Evolutionary conservation across 768 basidiomycete species (phyloP).

Genomic region (Leccinum uliginosum): DNA sequence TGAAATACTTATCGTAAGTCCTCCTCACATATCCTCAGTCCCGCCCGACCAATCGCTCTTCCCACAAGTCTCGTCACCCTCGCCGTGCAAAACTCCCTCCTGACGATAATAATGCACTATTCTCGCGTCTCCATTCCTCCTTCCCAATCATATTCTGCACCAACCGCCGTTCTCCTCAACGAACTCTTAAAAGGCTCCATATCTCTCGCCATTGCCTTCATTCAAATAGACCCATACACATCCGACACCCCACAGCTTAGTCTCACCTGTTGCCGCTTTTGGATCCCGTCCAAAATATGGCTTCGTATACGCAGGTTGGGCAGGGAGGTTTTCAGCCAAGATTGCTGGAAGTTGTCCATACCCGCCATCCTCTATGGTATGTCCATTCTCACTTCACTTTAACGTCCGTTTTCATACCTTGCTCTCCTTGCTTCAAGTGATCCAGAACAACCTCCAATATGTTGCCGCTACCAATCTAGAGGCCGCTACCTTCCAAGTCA

Average conservation of each 20-base stretch:
- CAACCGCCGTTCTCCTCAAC: constrained; percentile 89
- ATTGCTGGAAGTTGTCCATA: constrained; percentile 97
- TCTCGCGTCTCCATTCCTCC: constrained; percentile 80
- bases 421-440: constrained; percentile 40
- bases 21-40: constrained; percentile 5
- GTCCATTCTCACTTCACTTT: constrained; percentile 9
- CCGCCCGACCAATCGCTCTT: background rate
- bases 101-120: constrained; percentile 96
- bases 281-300: constrained; percentile 33
- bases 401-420: constrained; percentile 5
- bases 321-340: constrained; percentile 75
- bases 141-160: constrained; percentile 82
- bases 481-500: constrained; percentile 95
- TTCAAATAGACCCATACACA: constrained; percentile 44
- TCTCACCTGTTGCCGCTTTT: constrained; percentile 32
- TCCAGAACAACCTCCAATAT: constrained; percentile 95
- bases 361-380: constrained; percentile 90
- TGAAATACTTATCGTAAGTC: constrained; percentile 79
- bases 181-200: constrained; percentile 91
- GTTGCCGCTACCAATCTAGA: constrained; percentile 91
- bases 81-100: constrained; percentile 85
- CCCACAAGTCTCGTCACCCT: constrained; percentile 68
- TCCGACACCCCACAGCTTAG: constrained; percentile 30
- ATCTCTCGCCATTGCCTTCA: constrained; percentile 80
- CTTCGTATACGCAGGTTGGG: constrained; percentile 53